These are phyloP conservation scores for Barbatosphaeria neglecta DNA, from an alignment of 495 filamentous ascomycete genomes.

Conservation along the genomic window DNA sequence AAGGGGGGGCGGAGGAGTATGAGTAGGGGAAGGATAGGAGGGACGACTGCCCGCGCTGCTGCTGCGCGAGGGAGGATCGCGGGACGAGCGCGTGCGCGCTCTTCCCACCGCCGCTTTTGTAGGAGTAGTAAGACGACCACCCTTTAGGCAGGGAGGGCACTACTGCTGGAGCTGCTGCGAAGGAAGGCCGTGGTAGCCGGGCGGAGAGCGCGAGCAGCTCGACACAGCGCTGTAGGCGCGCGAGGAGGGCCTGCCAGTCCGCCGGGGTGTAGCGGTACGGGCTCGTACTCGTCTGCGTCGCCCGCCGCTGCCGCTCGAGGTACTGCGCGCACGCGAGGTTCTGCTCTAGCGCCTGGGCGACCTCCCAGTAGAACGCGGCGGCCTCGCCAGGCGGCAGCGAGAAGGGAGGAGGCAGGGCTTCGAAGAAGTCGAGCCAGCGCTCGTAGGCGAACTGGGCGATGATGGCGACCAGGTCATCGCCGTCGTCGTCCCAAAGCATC, in stretches of 20 bases:
- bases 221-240: conserved; percentile 13
- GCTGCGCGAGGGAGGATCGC: background rate
- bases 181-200: background rate
- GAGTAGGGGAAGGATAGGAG: background rate
- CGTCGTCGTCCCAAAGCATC: conserved; percentile 6
- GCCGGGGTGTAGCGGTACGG: background rate
- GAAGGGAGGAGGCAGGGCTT: conserved; percentile 7
- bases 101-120: background rate
- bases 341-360: conserved; percentile 19
- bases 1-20: background rate
- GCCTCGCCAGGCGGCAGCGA: background rate
- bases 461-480: conserved; percentile 3
- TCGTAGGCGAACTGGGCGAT: conserved; percentile 15
- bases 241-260: conserved; percentile 17
- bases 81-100: background rate
- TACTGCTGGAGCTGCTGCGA: too few species aligned
- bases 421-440: conserved; percentile 26
- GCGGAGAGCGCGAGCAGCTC: conserved; percentile 6
- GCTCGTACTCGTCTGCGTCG: too few species aligned
- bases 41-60: background rate
- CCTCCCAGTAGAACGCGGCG: conserved; percentile 13
- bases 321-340: conserved; percentile 12
- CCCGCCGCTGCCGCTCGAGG: background rate
- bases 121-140: too few species aligned
- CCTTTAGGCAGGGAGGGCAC: too few species aligned